Evolutionary conservation across 805 yeast genomes (phyloP), one percentile per base, ranked within the genome.

Genomic region (Saccharomycopsis vini): DNA sequence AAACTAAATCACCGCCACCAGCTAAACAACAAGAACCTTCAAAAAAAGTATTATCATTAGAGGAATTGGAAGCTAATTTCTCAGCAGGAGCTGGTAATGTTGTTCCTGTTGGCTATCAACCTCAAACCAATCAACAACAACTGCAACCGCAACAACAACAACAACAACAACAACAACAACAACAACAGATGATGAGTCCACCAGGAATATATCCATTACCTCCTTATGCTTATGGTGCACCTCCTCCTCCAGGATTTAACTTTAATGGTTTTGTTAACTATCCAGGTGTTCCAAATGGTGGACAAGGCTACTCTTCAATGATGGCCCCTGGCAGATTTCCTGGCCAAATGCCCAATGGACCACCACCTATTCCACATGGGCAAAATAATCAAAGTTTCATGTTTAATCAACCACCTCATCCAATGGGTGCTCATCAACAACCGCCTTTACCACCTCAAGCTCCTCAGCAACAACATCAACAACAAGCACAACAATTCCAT

Each of bases 61-160:
- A 83, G 58, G 94, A 88, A 54, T 74, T 88, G 51, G 95, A 88
- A 63, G 86, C 95, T 6, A 86, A 78, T 54, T 67, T 81, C 57
- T 66, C 78, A 47, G 68, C 72, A 16, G 6, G 15, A 18, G 6
- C 7, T 18, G 36, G 22, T 18, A 7, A 7, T 15, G 18, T 16
- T 15, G 16, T 6, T 30, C 18, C 33, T 15, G 16, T 10, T 7
- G 33, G 33, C 10, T 30, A 10, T 5, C 33, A 30, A 30, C 16
- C 5, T 9, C 16, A n/a, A 10, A n/a, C n/a, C n/a, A n/a, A n/a
- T n/a, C n/a, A 28, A 19, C 37, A n/a, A 6, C 13, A 4, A 67
- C 71, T 19, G 26, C 12, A 29, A 34, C 28, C 37, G 21, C 43
- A 43, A 32, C 35, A 23, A 29, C 52, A 26, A 42, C 52, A 21